Conservation (phyloP, 805 yeast genomes). For the Schwanniomyces pseudopolymorphus region DNA sequence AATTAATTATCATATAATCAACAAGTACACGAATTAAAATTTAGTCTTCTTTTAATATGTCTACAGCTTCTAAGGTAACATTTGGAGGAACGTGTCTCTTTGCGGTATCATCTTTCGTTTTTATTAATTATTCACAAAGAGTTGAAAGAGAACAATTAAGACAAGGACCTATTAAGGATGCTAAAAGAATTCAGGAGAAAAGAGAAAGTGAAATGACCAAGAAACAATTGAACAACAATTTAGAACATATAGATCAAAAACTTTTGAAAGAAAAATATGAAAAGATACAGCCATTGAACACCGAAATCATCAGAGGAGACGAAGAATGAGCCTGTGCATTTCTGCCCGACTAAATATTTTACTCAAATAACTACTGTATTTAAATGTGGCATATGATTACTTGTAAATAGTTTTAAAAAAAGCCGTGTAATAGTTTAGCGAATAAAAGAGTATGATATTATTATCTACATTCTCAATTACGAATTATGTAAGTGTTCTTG, state of each 20-base stretch:
- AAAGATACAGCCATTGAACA: slow-evolving; percentile 57
- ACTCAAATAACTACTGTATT: too few relatives aligned
- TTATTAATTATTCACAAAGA: slow-evolving; percentile 70
- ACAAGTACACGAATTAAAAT: too few relatives aligned
- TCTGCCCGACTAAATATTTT: too few relatives aligned
- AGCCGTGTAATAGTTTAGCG: background rate
- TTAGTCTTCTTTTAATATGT: slow-evolving; percentile 45
- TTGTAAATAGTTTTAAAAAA: background rate
- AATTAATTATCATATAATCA: too few relatives aligned
- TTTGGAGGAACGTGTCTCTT: slow-evolving; percentile 56
- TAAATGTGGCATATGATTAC: background rate
- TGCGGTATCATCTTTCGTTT: slow-evolving; percentile 60
- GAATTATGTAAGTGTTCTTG: slow-evolving; percentile 44
- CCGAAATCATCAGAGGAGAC: slow-evolving; percentile 26
- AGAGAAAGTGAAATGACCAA: slow-evolving; percentile 35
- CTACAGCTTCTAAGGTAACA: slow-evolving; percentile 77
- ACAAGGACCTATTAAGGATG: slow-evolving; percentile 85
- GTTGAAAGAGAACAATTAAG: slow-evolving; percentile 69
- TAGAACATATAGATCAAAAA: slow-evolving; percentile 67
- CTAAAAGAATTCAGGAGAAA: slow-evolving; percentile 57
- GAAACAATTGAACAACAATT: slow-evolving; percentile 52
- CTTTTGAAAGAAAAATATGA: slow-evolving; percentile 57
- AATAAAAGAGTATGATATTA: background rate
- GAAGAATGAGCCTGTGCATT: background rate
- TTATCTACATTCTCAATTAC: background rate